Base-by-base conservation (phyloP, 2,329 filamentous ascomycete genomes). In the Stagonosporopsis vannaccii region DNA sequence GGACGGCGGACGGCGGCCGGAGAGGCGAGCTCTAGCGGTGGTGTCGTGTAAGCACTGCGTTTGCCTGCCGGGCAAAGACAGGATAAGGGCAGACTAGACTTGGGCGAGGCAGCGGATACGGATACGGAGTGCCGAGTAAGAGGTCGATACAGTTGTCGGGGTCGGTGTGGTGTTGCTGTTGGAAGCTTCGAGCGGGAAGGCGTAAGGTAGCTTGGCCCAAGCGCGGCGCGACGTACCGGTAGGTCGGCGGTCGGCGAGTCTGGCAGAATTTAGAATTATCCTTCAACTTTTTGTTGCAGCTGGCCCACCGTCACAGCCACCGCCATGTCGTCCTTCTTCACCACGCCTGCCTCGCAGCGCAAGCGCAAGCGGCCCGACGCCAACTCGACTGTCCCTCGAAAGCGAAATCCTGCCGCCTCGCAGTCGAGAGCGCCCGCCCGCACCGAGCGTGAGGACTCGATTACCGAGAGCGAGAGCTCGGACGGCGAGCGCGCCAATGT, bases 291-390 rank as follows among this genome's bases (percentile, higher is more conserved):
- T 32, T 32, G 30, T 32, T 13, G 2, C 12, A 4, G 12, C 28
- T 6, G 12, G 30, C 44, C 19, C 39, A 2, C 25, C 26, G 26
- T 13, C 44, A 43, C 32, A 55, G 49, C 42, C 26, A 23, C 51
- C 60, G 54, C 63, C 46, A 76, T 75, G 73, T 96, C 94, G 71
- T 97, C 93, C 35, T 99, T 98, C 79, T 99, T 99, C 79, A 97
- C 93, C 47, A 82, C 89, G 35, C 92, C 95, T 6, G 90, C 90
- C 36, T 89, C 90, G 46, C 90, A 94, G 72, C 91, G 91, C 80
- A 98, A 98, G 84, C 85, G 95, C 69, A 98, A 98, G 83, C 85
- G 93, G 56, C 54, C 74, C 33, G 70, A 79, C 45, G 59, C 63
- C 59, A 71, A 81, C 6, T 82, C 83, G 23, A 82, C 86, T 46